A percentile compares a stretch with the other conserved stretches of the same genome.
phyloP scores from a whole-genome alignment of 148 eudicot genomes.

The Rheum nobile region DNA sequence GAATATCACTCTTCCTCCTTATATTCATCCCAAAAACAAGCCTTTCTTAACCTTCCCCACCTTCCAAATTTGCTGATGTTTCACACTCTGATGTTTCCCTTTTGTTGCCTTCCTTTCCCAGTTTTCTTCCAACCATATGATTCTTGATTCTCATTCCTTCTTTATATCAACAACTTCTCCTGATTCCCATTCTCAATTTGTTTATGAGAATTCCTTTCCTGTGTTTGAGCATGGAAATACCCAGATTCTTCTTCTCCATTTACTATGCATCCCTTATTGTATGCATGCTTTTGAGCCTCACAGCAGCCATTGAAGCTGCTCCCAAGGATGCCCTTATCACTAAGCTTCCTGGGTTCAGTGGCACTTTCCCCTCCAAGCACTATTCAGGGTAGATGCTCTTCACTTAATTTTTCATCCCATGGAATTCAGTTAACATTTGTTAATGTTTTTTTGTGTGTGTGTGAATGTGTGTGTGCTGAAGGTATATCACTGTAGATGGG shows the following conservation, averaged over 20 bases:
- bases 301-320: conserved; percentile 29
- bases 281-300: not conserved
- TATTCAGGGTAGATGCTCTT: conserved; percentile 23
- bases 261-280: not conserved
- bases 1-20: not conserved
- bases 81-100: not conserved
- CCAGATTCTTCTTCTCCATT: not conserved
- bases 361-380: conserved; percentile 23
- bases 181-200: not conserved
- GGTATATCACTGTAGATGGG: conserved; percentile 25
- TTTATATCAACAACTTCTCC: not conserved
- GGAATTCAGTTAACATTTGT: too few species aligned
- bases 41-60: conserved; percentile 6
- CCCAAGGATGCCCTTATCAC: conserved; percentile 14
- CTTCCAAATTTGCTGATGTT: conserved; percentile 3
- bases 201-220: not conserved
- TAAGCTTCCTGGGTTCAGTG: conserved; percentile 24
- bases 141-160: not conserved
- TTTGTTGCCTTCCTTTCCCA: not conserved
- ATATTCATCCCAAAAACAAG: conserved; percentile 2
- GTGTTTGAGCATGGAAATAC: not conserved
- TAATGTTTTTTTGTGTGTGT: not conserved
- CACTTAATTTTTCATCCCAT: not conserved
- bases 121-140: not conserved
- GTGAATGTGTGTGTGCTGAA: conserved; percentile 1